Evolutionary conservation across 345 rosid genomes (phyloP), one percentile per base, ranked within the genome.

Genomic region (Salix arbutifolia): DNA sequence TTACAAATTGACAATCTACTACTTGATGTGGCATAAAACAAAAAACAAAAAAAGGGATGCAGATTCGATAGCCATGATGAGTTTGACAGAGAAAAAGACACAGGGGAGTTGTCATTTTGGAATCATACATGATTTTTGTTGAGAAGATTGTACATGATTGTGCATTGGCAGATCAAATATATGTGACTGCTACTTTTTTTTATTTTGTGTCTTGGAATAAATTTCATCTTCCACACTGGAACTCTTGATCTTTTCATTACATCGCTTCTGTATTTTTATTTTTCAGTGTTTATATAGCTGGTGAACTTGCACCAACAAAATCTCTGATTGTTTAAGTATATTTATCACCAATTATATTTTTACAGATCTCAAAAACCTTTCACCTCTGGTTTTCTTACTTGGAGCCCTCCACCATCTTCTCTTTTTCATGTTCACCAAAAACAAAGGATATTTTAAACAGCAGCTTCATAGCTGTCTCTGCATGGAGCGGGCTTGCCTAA

Each of bases 101-200:
- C 5, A 1, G 42, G 4, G 21, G 53, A 30, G 72, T 21, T 65
- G 30, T 26, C 16, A 64, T 53, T 40, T 28, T 52, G 77, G 81
- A 67, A 58, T 67, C 31, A 46, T 69, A 71, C 67, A 56, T 58
- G 73, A 72, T 53, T 66, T 78, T 67, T 78, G 75, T 48, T 72
- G 76, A 66, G 52, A 66, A 46, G 5, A 37, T n/a, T 69, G 69
- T 44, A 42, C n/a, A 38, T 72, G 21, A 71, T 52, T 71, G 75
- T 71, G 75, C 30, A 71, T 6, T 65, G 66, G 25, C 26, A 71
- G 30, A 70, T 76, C 35, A 40, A 23, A 19, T 37, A 17, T 35
- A 9, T 35, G 10, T 21, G 31, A 23, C 12, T 21, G 26, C 13
- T 67, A 67, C 23, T 21, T 4, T 37, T 35, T 58, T 12, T 37